Conservation (phyloP, 1,284 basidiomycete genomes). For the Ceratobasidium theobromae region DNA sequence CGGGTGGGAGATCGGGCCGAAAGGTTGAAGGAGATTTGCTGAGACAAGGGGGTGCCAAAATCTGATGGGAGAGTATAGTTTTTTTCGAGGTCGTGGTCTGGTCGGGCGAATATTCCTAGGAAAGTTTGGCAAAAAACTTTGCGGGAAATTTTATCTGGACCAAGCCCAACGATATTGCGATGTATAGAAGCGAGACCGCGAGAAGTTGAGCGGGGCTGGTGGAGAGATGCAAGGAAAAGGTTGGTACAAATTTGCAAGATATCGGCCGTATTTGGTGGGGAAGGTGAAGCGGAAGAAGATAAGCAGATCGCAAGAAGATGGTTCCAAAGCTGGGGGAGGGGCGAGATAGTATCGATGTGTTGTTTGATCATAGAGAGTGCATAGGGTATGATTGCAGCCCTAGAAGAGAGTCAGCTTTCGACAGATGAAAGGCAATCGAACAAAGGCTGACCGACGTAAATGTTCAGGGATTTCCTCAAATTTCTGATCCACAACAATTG, state of each 20-base stretch:
- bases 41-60: neutral
- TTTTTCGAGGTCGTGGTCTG: neutral
- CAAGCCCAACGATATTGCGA: neutral
- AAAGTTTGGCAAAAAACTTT: slow-evolving; percentile 9
- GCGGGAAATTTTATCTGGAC: neutral
- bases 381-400: slow-evolving; percentile 21
- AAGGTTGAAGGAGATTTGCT: neutral
- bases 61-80: slow-evolving; percentile 1
- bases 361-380: slow-evolving; percentile 27
- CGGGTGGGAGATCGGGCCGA: neutral
- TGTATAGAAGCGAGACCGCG: slow-evolving; percentile 19
- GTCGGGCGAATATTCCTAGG: neutral
- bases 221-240: slow-evolving; percentile 10
- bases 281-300: slow-evolving; percentile 16
- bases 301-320: slow-evolving; percentile 22
- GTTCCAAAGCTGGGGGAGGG: slow-evolving; percentile 25
- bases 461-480: slow-evolving; percentile 28
- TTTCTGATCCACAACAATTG: slow-evolving; percentile 8
- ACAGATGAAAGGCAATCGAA: neutral
- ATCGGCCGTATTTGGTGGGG: slow-evolving; percentile 1
- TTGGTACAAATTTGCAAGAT: slow-evolving; percentile 17
- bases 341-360: slow-evolving; percentile 17
- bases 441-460: slow-evolving; percentile 10
- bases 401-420: neutral
- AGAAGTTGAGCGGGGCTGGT: slow-evolving; percentile 9